A percentile compares a stretch with the other conserved stretches of the same genome.
Evolutionary conservation across 352 stramenopile species (phyloP).

Genomic region (Globisporangium echinulatum): DNA sequence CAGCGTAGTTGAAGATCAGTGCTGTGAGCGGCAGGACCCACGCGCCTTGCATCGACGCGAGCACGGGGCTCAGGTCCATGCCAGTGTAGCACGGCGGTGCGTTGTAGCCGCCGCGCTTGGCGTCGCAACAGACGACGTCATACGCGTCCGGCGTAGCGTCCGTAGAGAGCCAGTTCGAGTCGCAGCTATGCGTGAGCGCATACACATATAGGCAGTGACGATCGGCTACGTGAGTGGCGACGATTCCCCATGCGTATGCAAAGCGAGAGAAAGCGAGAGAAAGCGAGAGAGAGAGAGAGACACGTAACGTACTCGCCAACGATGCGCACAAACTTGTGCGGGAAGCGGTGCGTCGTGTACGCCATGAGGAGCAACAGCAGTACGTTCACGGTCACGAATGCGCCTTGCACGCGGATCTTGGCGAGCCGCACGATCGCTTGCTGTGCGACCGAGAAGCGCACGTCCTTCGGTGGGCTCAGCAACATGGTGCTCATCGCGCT

Average conservation of each 20-base stretch:
- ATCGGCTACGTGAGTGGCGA: neutral
- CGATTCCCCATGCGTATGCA: neutral
- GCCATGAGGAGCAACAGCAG: slow-evolving; percentile 50
- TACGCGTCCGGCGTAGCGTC: slow-evolving; percentile 18
- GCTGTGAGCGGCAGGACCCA: slow-evolving; percentile 56
- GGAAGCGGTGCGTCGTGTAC: slow-evolving; percentile 47
- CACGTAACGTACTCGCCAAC: slow-evolving; percentile 44
- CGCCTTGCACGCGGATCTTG: slow-evolving; percentile 33
- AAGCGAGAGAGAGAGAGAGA: neutral
- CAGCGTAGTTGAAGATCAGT: slow-evolving; percentile 63
- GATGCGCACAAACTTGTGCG: slow-evolving; percentile 66
- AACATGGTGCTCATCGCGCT: slow-evolving; percentile 2
- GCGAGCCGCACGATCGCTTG: slow-evolving; percentile 35
- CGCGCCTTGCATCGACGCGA: slow-evolving; percentile 44
- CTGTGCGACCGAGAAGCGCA: slow-evolving; percentile 27
- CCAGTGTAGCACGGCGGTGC: slow-evolving; percentile 58
- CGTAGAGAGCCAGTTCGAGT: slow-evolving; percentile 58
- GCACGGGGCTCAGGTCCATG: slow-evolving; percentile 51
- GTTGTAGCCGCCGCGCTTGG: slow-evolving; percentile 13
- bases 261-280: neutral
- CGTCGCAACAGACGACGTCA: slow-evolving; percentile 54
- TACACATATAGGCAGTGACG: slow-evolving; percentile 2
- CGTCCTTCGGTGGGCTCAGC: slow-evolving; percentile 9
- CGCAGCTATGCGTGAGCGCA: slow-evolving; percentile 30
- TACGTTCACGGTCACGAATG: slow-evolving; percentile 41